Evolutionary conservation across 441 rosid species (phyloP).

Genomic region (Adansonia gregorii): DNA sequence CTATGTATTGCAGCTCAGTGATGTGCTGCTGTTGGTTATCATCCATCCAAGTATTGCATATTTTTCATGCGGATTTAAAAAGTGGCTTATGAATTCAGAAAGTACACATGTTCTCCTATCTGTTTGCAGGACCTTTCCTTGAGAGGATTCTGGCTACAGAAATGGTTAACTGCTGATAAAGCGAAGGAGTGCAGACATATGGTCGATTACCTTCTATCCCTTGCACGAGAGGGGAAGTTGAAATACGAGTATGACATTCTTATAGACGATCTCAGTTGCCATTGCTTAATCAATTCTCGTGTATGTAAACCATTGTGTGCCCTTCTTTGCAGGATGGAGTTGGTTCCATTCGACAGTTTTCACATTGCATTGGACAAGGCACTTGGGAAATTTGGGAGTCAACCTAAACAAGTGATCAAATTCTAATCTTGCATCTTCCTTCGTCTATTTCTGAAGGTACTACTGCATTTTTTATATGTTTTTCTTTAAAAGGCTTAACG

Average conservation of each 20-base stretch:
- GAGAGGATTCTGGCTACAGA: constrained; percentile 93
- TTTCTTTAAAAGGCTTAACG: background rate
- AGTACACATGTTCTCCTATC: background rate
- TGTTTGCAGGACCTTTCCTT: constrained; percentile 66
- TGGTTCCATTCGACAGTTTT: constrained; percentile 67
- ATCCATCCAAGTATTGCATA: background rate
- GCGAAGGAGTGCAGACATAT: constrained; percentile 63
- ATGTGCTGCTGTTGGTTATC: constrained; percentile 8
- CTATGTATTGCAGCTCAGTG: background rate
- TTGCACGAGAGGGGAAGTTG: constrained; percentile 64
- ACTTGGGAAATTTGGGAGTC: constrained; percentile 76
- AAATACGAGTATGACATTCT: constrained; percentile 70
- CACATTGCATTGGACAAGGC: constrained; percentile 66
- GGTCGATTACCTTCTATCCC: constrained; percentile 74
- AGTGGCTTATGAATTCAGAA: background rate
- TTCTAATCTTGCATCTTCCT: constrained; percentile 42
- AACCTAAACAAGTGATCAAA: constrained; percentile 81
- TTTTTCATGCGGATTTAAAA: background rate
- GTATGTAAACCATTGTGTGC: background rate
- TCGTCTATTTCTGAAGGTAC: background rate
- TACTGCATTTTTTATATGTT: background rate
- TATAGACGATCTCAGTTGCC: background rate
- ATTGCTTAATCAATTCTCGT: background rate
- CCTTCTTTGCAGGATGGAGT: constrained; percentile 61
- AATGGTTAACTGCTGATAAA: constrained; percentile 64